These are phyloP conservation scores for Vanilla planifolia DNA, from an alignment of 106 monocot species.

Conservation along the genomic window DNA sequence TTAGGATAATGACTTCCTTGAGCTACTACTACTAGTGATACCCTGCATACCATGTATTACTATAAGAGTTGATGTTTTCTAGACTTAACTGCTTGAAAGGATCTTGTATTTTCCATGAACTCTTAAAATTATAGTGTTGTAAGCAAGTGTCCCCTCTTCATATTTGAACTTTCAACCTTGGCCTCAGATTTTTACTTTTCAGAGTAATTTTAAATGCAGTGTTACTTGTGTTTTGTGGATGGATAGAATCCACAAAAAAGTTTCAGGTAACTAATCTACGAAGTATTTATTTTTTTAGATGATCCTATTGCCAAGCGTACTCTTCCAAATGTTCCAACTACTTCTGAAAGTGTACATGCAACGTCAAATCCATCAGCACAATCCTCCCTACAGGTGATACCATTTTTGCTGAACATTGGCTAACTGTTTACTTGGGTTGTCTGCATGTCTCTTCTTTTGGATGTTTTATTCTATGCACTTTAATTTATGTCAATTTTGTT, in stretches of 20 bases:
- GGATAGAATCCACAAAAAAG: too few relatives aligned
- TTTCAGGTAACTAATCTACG: not conserved
- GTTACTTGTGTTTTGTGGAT: too few relatives aligned
- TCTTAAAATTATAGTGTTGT: not conserved
- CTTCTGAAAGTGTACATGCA: constrained; percentile 29
- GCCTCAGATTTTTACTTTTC: not conserved
- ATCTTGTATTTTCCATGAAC: too few relatives aligned
- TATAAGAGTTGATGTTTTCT: too few relatives aligned
- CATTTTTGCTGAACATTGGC: not conserved
- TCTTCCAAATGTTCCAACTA: constrained; percentile 12
- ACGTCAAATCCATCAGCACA: constrained; percentile 19
- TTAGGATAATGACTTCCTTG: too few relatives aligned
- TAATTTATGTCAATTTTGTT: not conserved
- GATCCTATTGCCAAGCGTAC: constrained; percentile 82
- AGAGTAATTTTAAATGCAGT: constrained; percentile 4
- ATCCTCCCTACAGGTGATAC: constrained; percentile 37
- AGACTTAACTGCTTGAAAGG: too few relatives aligned
- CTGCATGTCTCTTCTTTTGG: not conserved
- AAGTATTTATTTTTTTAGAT: constrained; percentile 28
- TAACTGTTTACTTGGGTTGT: not conserved
- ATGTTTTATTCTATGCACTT: not conserved
- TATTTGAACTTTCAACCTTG: too few relatives aligned
- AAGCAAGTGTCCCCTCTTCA: too few relatives aligned
- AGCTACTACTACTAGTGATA: too few relatives aligned
- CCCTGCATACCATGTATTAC: too few relatives aligned